phyloP scores from a whole-genome alignment of 2,329 filamentous ascomycete genomes.

The Botrytis hyacinthi region DNA sequence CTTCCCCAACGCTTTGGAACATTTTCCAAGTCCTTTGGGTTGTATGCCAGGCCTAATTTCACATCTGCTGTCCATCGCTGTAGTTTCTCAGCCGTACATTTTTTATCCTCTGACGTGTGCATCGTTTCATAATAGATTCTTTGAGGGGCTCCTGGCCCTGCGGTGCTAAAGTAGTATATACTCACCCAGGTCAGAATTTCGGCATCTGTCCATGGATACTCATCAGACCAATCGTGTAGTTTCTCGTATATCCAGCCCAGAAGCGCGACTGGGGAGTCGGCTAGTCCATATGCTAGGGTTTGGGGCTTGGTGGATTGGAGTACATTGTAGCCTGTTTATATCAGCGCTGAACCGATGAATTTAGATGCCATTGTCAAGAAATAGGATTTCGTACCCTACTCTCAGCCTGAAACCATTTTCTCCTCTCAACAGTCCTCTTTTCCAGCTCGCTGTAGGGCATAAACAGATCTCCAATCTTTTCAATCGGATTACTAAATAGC shows the following conservation, averaged over 20 bases:
- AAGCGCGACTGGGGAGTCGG: constrained; percentile 63
- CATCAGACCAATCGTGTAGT: constrained; percentile 72
- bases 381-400: constrained; percentile 12
- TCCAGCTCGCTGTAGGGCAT: constrained; percentile 54
- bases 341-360: not conserved
- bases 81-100: not conserved
- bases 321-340: constrained; percentile 53
- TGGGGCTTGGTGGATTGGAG: constrained; percentile 68
- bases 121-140: not conserved
- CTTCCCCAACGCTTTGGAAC: not conserved
- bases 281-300: constrained; percentile 67
- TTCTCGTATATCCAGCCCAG: constrained; percentile 83
- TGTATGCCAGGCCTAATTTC: not conserved
- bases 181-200: constrained; percentile 68
- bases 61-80: not conserved
- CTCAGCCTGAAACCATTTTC: constrained; percentile 57
- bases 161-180: constrained; percentile 62
- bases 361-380: fast-evolving
- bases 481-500: constrained; percentile 51
- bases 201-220: constrained; percentile 71
- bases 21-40: not conserved
- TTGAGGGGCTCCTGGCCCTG: not conserved
- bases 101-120: not conserved
- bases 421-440: constrained; percentile 46
- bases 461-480: constrained; percentile 56